These are phyloP conservation scores for Colletotrichum orchidophilum DNA, from an alignment of 2,329 filamentous ascomycete genomes.

Conservation along the genomic window DNA sequence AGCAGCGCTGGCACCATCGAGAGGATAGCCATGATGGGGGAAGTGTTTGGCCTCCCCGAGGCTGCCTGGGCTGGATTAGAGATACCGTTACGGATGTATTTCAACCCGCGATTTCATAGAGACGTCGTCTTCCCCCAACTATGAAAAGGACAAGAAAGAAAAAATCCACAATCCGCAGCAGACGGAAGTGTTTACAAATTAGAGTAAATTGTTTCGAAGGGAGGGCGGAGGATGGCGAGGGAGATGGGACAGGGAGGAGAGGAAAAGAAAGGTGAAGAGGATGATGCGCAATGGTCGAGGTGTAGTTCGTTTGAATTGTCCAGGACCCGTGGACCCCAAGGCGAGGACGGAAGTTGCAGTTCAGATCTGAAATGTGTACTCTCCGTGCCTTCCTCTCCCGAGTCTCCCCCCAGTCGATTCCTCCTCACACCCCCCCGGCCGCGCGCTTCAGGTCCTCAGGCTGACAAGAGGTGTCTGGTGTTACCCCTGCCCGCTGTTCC, in stretches of 20 bases:
- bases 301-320: neutral
- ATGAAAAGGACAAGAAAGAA: neutral
- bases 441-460: neutral
- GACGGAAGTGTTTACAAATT: neutral
- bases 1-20: conserved; percentile 39
- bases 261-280: neutral
- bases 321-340: neutral
- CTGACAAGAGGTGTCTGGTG: too few relatives aligned
- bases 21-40: conserved; percentile 34
- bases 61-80: conserved; percentile 24
- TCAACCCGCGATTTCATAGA: conserved; percentile 19
- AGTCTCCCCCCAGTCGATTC: neutral
- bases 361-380: conserved; percentile 13
- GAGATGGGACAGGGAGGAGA: neutral
- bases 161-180: neutral
- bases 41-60: conserved; percentile 31
- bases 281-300: neutral
- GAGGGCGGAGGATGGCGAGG: neutral
- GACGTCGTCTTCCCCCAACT: neutral
- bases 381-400: neutral
- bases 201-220: neutral
- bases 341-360: neutral
- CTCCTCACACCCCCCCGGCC: neutral
- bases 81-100: conserved; percentile 1
- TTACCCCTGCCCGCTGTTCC: conserved; percentile 7